Evolutionary conservation across 768 basidiomycete genomes (phyloP).

Genomic region (Phlebiopsis flavidoalba): DNA sequence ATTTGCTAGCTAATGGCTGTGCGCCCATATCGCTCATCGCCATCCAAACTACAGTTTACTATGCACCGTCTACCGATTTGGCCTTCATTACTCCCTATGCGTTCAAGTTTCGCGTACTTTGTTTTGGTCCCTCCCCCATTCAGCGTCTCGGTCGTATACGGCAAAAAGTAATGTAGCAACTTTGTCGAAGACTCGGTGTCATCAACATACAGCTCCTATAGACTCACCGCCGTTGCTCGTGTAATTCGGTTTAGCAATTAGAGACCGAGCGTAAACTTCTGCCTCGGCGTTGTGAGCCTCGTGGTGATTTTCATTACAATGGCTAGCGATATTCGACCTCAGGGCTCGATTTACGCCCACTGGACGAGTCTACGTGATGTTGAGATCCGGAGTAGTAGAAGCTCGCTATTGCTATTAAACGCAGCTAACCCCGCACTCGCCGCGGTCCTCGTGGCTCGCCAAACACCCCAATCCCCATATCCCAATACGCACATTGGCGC

Average conservation of each 20-base stretch:
- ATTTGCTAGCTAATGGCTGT: not conserved
- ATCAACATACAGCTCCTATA: not conserved
- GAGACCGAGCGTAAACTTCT: not conserved
- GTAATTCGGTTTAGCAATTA: not conserved
- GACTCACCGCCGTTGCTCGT: not conserved
- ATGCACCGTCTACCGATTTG: not conserved
- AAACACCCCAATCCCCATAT: not conserved
- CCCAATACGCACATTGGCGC: no score
- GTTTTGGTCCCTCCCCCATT: not conserved
- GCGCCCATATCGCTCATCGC: slow-evolving; percentile 9
- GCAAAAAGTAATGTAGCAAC: slow-evolving; percentile 12
- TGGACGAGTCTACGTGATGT: no score
- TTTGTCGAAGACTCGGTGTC: not conserved
- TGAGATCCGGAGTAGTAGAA: not conserved
- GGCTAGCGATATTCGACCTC: not conserved
- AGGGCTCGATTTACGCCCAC: not conserved
- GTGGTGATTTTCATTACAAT: not conserved
- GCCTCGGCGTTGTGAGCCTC: not conserved
- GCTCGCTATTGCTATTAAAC: not conserved
- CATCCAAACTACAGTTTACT: not conserved
- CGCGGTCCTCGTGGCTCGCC: not conserved
- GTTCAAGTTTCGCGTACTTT: not conserved
- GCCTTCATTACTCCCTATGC: not conserved
- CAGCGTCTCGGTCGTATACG: not conserved
- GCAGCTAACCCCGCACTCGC: not conserved